Evolutionary conservation across 805 yeast genomes (phyloP).

Genomic region (Pichia scutulata): DNA sequence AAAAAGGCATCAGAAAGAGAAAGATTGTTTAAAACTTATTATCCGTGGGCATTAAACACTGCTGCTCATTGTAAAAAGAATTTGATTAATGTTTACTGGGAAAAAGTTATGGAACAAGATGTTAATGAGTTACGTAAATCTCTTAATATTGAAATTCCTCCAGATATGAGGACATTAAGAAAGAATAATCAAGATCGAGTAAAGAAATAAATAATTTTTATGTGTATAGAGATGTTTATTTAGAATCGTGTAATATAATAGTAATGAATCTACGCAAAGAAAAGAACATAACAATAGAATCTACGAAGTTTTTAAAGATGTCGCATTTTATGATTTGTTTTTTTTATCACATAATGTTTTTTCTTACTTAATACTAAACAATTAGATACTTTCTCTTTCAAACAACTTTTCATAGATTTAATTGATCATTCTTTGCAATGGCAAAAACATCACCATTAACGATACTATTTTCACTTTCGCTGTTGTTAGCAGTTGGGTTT

Average conservation of each 20-base stretch:
- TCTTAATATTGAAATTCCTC: conserved; percentile 70
- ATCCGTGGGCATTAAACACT: conserved; percentile 80
- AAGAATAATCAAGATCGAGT: conserved; percentile 16
- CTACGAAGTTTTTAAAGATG: too few species aligned
- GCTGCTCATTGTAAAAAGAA: conserved; percentile 59
- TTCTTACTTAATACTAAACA: too few species aligned
- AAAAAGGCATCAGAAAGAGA: conserved; percentile 48
- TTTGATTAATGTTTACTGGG: conserved; percentile 89
- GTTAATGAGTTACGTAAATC: conserved; percentile 63
- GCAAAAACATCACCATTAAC: conserved; percentile 38
- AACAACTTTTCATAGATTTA: not conserved
- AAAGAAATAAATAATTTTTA: not conserved
- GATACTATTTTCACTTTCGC: conserved; percentile 64
- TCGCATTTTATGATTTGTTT: not conserved
- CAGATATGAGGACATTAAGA: conserved; percentile 65
- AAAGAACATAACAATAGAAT: too few species aligned
- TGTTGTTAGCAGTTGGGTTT: conserved; percentile 82
- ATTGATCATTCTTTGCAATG: not conserved
- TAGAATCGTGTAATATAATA: not conserved
- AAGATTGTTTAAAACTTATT: conserved; percentile 58
- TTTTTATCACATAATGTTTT: too few species aligned
- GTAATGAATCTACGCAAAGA: not conserved
- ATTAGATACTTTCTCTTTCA: not conserved
- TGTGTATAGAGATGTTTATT: not conserved
- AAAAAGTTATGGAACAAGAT: conserved; percentile 64